These are phyloP conservation scores for Starmerella bombi DNA, from an alignment of 805 yeast species.

Conservation along the genomic window DNA sequence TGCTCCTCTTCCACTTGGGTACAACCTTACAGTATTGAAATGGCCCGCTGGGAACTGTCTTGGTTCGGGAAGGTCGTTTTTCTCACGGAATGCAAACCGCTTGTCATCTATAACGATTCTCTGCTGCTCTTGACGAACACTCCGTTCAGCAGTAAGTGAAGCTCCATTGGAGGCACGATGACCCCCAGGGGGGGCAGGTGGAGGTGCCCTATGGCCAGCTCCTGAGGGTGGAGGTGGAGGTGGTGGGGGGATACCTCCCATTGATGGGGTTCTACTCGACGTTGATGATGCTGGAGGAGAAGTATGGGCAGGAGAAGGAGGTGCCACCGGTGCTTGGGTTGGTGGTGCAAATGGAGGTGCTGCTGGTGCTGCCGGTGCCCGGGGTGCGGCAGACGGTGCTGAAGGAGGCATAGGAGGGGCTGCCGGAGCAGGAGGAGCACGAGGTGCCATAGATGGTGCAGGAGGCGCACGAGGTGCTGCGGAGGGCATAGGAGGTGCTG, in stretches of 20 bases:
- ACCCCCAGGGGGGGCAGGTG: slow-evolving; percentile 19
- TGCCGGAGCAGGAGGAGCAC: slow-evolving; percentile 20
- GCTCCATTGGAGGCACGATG: slow-evolving; percentile 16
- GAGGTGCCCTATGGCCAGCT: slow-evolving; percentile 17
- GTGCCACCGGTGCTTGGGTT: slow-evolving; percentile 17
- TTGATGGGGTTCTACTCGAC: slow-evolving; percentile 5
- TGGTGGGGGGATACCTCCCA: slow-evolving; percentile 18
- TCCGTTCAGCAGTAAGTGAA: slow-evolving; percentile 18
- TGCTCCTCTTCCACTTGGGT: slow-evolving; percentile 91
- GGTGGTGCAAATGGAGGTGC: slow-evolving; percentile 25
- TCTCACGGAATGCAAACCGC: slow-evolving; percentile 59
- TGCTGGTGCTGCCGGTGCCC: slow-evolving; percentile 19
- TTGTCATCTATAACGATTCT: slow-evolving; percentile 48
- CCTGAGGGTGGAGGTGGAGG: slow-evolving; percentile 23
- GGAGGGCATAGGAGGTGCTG: neutral
- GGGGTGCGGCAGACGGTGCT: slow-evolving; percentile 14
- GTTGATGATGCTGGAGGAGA: slow-evolving; percentile 1
- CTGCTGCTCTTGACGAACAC: slow-evolving; percentile 13
- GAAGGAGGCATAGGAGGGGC: slow-evolving; percentile 20
- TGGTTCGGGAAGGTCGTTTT: slow-evolving; percentile 71
- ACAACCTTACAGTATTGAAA: slow-evolving; percentile 60
- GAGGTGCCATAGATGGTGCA: slow-evolving; percentile 9
- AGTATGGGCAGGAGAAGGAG: slow-evolving; percentile 17
- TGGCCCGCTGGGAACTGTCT: slow-evolving; percentile 32
- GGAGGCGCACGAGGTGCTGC: slow-evolving; percentile 11